Evolutionary conservation across 2,329 filamentous ascomycete genomes (phyloP).

Genomic region (Penicillium sp.): DNA sequence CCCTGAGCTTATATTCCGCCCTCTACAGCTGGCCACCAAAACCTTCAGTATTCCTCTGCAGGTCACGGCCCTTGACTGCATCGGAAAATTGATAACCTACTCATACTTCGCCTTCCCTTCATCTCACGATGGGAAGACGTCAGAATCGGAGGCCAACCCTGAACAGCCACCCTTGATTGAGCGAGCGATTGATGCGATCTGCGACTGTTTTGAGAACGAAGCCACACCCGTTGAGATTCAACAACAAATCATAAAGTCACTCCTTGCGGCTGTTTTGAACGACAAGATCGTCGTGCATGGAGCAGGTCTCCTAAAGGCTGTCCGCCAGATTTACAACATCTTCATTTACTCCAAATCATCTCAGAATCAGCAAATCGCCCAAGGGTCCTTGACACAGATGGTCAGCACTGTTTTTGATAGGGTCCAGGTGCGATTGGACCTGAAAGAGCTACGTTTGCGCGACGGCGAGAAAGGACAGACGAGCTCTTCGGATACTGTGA

Average conservation of each 20-base stretch:
- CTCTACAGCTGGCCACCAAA: constrained; percentile 80
- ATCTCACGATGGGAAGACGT: too few relatives aligned
- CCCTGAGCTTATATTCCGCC: constrained; percentile 84
- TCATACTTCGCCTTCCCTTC: constrained; percentile 83
- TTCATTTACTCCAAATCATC: constrained; percentile 90
- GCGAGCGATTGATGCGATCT: constrained; percentile 96
- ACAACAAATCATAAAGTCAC: constrained; percentile 93
- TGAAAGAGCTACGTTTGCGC: constrained; percentile 67
- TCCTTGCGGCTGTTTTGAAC: constrained; percentile 88
- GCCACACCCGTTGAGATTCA: constrained; percentile 85
- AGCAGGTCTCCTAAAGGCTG: constrained; percentile 87
- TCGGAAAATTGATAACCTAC: constrained; percentile 97
- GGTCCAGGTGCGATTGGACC: constrained; percentile 73
- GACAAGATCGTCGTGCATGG: constrained; percentile 99
- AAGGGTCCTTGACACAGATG: constrained; percentile 96
- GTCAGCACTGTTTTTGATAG: constrained; percentile 95
- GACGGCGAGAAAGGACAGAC: too few relatives aligned
- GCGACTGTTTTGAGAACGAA: constrained; percentile 97
- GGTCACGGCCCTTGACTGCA: constrained; percentile 88
- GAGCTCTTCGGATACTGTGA: too few relatives aligned
- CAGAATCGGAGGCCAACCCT: too few relatives aligned
- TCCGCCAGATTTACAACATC: constrained; percentile 97
- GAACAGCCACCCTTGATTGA: constrained; percentile 72
- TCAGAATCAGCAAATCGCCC: constrained; percentile 91
- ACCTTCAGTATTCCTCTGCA: constrained; percentile 75